Base-by-base conservation (phyloP, 2,329 filamentous ascomycete genomes). In the Xylaria sp. region DNA sequence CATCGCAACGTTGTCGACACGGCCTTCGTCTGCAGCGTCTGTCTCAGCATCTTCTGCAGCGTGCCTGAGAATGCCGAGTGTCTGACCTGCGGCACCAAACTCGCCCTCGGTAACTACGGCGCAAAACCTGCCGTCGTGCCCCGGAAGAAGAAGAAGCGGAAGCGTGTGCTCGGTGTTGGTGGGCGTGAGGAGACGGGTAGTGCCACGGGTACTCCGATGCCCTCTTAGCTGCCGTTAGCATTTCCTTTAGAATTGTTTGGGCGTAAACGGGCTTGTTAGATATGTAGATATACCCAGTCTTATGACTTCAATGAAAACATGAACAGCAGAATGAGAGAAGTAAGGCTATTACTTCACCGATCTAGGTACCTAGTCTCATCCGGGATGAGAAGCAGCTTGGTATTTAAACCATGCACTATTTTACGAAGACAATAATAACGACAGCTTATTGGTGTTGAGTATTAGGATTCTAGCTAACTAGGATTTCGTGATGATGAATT, bases 21-120 rank as follows among this genome's bases (percentile, higher is more conserved):
- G 1, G 94, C 92, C 7, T 99, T 91, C 72, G 93, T 99, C 44
- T 99, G 94, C 78, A 96, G 91, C 62, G 92, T 99, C 67, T 99
- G 94, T 71, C 79, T 99, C 50, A 96, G 91, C 74, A 99, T 96
- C 68, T 96, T 96, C 73, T 96, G 92, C 76, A 79, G 84, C 68
- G 73, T 81, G 1, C 83, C 83, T 1, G 74, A 75, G 2, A 83
- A 84, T 55, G 85, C 84, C 2, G 83, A 87, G 64, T 96, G 92
- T 72, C 77, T 94, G 64, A 96, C 91, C 0, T 96, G 92, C 72
- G 91, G 89, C 1, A 93, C 89, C 2, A 84, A 85, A 68, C 78
- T 96, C 35, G 80, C 85, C n/a, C 76, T 92, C n/a, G 88, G 88
- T 0, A 83, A 83, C 60, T 92, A 92, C 69, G 90, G 90, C 18